Base-by-base conservation (phyloP, 2,329 filamentous ascomycete species). In the Furcasterigmium furcatum region DNA sequence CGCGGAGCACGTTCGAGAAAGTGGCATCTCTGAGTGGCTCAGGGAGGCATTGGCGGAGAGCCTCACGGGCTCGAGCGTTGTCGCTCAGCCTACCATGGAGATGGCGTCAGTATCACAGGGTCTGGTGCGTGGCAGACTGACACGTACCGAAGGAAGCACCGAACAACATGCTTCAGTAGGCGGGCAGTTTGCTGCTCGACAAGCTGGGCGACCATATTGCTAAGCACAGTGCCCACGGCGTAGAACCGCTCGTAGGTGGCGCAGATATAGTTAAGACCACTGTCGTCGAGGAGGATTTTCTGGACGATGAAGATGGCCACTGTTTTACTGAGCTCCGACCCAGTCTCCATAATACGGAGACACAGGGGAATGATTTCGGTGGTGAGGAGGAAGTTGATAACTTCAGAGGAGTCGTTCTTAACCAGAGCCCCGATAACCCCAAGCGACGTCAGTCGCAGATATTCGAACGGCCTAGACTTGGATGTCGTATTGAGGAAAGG, bases 271-370 rank as follows among this genome's bases (percentile, higher is more conserved):
- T 94, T 94, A 51, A 99, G 79, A 4, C 94, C 94, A 58, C 95
- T 92, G 59, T 99, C 94, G 62, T 99, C 94, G 3, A 99, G 80
- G 43, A 99, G 73, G 21, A 99, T 99, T 77, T 99, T 99, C 70
- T 99, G 94, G 16, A 99, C 94, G 58, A 99, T 99, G 73, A 99
- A 99, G 59, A 99, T 99, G 47, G 94, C 94, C 13, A 99, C 94
- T 1, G 94, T 99, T 76, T 99, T 99, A 76, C 91, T 96, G 49
- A 99, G 79, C 69, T 99, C 94, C 1, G 91, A 96, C 41, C 94
- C 94, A 0, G 94, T 99, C 73, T 99, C 94, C 94, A 99, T 99
- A 61, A 99, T 99, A 50, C 94, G 85, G 38, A 99, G 84, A 66
- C 94, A 99, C 12, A 99, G 81, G 9, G 94, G 94, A 47, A 99